Conservation (phyloP, 2,329 filamentous ascomycete species). For the Colletotrichum cuscutae region DNA sequence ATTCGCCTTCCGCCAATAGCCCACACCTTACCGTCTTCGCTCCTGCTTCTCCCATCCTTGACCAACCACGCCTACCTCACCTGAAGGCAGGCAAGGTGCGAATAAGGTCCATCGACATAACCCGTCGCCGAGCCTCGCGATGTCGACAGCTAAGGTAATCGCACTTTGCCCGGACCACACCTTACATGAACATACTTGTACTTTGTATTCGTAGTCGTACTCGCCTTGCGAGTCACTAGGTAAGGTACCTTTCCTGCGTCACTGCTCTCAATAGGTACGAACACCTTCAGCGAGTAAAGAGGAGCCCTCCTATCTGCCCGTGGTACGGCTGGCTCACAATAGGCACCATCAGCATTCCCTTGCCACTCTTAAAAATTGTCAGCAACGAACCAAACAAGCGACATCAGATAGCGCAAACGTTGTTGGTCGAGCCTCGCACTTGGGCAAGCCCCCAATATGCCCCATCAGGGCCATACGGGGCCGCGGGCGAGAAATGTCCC, state of each 20-base stretch:
- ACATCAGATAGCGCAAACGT: neutral
- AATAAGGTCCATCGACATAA: neutral
- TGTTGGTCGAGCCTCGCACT: neutral
- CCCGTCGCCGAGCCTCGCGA: neutral
- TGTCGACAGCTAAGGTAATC: neutral
- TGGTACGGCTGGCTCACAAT: neutral
- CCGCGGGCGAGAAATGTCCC: neutral
- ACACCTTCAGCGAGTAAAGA: neutral
- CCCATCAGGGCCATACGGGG: neutral
- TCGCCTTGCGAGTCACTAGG: neutral
- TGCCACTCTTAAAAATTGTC: neutral
- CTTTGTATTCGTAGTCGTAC: too few relatives aligned
- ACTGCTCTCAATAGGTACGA: too few relatives aligned
- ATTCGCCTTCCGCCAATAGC: neutral
- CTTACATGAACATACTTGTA: slow-evolving; percentile 2
- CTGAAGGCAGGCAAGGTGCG: neutral
- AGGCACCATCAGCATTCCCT: neutral
- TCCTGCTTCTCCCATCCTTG: neutral
- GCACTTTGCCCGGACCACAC: neutral
- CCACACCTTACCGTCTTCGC: neutral
- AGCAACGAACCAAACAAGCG: neutral
- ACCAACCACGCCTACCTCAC: neutral
- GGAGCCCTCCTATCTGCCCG: neutral
- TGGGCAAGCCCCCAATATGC: neutral
- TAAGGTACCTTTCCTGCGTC: neutral